Conservation (phyloP, 345 rosid genomes). For the Corymbia maculata region DNA sequence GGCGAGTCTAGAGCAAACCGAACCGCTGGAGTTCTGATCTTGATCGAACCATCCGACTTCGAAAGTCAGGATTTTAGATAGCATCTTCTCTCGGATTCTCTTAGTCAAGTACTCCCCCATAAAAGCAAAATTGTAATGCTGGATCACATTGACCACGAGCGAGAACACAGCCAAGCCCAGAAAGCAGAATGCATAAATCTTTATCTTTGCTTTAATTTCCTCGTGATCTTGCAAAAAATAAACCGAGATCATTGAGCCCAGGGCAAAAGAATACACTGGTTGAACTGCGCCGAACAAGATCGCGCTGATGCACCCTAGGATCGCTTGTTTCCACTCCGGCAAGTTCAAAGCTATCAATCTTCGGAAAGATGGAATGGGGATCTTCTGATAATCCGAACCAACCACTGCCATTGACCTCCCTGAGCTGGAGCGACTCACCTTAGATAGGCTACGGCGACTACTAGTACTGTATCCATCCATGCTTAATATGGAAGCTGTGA, state of each 20-base stretch:
- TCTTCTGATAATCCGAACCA: conserved; percentile 5
- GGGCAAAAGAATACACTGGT: conserved; percentile 31
- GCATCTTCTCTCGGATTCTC: conserved; percentile 57
- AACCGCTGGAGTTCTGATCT: conserved; percentile 57
- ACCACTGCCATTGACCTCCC: conserved; percentile 12
- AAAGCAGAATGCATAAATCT: conserved; percentile 36
- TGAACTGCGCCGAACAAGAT: conserved; percentile 45
- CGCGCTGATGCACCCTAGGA: conserved; percentile 44
- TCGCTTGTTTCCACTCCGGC: conserved; percentile 63
- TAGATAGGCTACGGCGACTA: conserved; percentile 32
- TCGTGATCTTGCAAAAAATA: conserved; percentile 32
- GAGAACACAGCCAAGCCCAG: conserved; percentile 31
- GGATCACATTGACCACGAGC: conserved; percentile 28
- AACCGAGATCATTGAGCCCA: conserved; percentile 44
- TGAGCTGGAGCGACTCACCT: conserved; percentile 47
- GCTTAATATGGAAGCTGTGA: conserved; percentile 9
- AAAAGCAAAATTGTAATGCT: conserved; percentile 57
- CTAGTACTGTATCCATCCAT: conserved; percentile 15
- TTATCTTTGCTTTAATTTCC: conserved; percentile 42
- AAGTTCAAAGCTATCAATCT: conserved; percentile 48
- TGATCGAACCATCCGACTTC: conserved; percentile 64
- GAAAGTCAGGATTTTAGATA: conserved; percentile 50
- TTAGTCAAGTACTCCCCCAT: conserved; percentile 54
- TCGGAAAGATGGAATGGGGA: conserved; percentile 28
- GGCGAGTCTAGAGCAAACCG: conserved; percentile 51